phyloP scores from a whole-genome alignment of 2,329 filamentous ascomycete species.

The Cercospora sojina region DNA sequence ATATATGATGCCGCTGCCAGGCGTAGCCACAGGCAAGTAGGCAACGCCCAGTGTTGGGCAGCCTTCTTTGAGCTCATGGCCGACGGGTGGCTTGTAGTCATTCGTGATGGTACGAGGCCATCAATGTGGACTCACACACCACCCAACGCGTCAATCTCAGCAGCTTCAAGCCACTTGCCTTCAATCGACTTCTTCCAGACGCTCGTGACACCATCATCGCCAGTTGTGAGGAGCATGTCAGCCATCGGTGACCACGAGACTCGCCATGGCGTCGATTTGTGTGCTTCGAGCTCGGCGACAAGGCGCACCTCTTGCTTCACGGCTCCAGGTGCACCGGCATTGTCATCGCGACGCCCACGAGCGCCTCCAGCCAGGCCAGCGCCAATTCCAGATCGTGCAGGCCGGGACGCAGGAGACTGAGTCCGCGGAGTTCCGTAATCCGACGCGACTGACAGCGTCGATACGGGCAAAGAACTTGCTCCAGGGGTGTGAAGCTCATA shows the following conservation, averaged over 20 bases:
- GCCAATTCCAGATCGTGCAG: slow-evolving; percentile 50
- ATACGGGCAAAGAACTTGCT: slow-evolving; percentile 28
- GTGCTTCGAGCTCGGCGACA: slow-evolving; percentile 65
- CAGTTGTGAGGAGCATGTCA: slow-evolving; percentile 71
- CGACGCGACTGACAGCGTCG: slow-evolving; percentile 23
- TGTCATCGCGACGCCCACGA: slow-evolving; percentile 53
- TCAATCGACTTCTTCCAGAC: slow-evolving; percentile 53
- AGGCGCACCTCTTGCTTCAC: slow-evolving; percentile 63
- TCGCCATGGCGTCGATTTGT: slow-evolving; percentile 72
- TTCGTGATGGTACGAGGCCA: neutral
- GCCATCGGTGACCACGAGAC: slow-evolving; percentile 64
- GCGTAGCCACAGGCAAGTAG: neutral
- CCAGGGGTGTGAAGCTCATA: slow-evolving; percentile 69
- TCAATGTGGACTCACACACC: neutral
- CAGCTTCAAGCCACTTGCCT: slow-evolving; percentile 50
- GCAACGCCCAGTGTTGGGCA: neutral
- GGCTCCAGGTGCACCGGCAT: slow-evolving; percentile 60
- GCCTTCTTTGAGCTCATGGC: no score
- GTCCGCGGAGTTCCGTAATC: slow-evolving; percentile 14
- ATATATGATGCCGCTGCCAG: neutral
- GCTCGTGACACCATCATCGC: slow-evolving; percentile 66
- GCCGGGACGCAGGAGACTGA: slow-evolving; percentile 22
- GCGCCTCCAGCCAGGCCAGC: slow-evolving; percentile 51
- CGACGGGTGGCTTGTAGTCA: neutral
- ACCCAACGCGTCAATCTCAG: slow-evolving; percentile 45